phyloP scores from a whole-genome alignment of 2,329 filamentous ascomycete species.

The Waltergamsia citrina region DNA sequence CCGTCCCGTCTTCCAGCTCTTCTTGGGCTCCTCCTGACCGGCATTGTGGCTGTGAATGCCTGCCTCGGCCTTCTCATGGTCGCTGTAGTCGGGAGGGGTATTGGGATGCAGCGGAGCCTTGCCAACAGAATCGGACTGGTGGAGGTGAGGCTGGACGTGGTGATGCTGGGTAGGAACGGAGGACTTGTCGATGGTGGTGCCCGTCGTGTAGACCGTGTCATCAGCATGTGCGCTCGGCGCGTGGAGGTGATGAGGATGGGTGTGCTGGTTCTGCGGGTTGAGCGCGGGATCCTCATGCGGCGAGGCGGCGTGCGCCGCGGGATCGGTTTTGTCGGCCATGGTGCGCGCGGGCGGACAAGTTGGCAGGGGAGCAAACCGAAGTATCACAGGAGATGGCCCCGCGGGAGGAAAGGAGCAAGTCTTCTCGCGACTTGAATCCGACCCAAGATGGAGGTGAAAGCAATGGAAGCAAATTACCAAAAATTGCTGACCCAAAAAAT shows the following conservation, averaged over 20 bases:
- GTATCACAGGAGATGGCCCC: no score
- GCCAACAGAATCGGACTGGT: constrained; percentile 10
- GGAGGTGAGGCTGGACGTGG: constrained; percentile 12
- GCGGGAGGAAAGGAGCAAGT: no score
- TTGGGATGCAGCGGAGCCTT: constrained; percentile 7
- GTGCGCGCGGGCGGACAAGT: background rate
- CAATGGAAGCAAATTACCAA: no score
- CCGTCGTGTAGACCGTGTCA: constrained; percentile 37
- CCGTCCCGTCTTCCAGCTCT: constrained; percentile 8
- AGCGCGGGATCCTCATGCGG: constrained; percentile 14
- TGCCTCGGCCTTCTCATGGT: constrained; percentile 25
- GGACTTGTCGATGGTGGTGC: constrained; percentile 23
- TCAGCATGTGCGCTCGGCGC: constrained; percentile 21
- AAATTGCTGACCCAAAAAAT: no score
- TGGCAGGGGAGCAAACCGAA: no score
- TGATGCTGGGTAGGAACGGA: constrained; percentile 23
- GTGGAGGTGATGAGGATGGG: constrained; percentile 33
- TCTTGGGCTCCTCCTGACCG: constrained; percentile 1
- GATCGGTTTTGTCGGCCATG: constrained; percentile 4
- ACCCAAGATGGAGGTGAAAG: no score
- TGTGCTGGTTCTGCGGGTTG: constrained; percentile 29
- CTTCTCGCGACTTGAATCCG: no score
- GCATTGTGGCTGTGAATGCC: constrained; percentile 18
- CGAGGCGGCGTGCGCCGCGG: background rate
- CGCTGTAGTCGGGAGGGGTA: constrained; percentile 26